Base-by-base conservation (phyloP, 2,329 filamentous ascomycete genomes). In the Monosporascus sp. region DNA sequence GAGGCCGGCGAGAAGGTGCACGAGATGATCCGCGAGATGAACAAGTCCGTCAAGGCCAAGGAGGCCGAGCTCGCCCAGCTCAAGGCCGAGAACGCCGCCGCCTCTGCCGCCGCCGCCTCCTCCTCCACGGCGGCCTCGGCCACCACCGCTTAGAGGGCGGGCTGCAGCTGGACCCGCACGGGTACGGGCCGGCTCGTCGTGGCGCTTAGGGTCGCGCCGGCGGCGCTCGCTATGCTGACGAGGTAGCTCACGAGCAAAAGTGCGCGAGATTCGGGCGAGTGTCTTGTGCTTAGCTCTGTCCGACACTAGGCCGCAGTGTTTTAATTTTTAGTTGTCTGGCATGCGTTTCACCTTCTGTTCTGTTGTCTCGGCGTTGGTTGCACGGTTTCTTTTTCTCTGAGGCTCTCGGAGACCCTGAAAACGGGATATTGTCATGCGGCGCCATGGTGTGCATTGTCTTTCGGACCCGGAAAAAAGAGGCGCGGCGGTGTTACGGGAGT, bases 1-100 rank as follows among this genome's bases (percentile, higher is more conserved):
- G 85, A 85, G 55, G 88, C 88, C 52, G 74, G 85, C 65, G 77
- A 78, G 52, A 81, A 85, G 65, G 81, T 89, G 43, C 76, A 81
- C 52, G 77, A 81, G 52, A 82, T 87, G 67, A 75, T 77, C 49
- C 77, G 76, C 66, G 79, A 75, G 63, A 78, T 86, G 57, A 79
- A 81, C 60, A 78, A 76, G 57, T 77, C 82, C 70, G 77, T 87
- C 54, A 83, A 82, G 68, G 75, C 78, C 50, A 87, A 88, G 71
- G 87, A 87, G 69, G 77, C 79, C 51, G 74, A 78, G 59, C 72
- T 89, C 51, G 72, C 79, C 27, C 77, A 77, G 53, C 75, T 88
- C 48, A 88, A 86, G 74, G 78, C 77, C 39, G 80, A 77, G 59
- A 75, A 85, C 53, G 69, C 73, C 44, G 79, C 79, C n/a, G 36